A percentile compares a stretch with the other conserved stretches of the same genome.
Evolutionary conservation across 2,329 filamentous ascomycete species (phyloP).

Genomic region (Monilinia aucupariae): DNA sequence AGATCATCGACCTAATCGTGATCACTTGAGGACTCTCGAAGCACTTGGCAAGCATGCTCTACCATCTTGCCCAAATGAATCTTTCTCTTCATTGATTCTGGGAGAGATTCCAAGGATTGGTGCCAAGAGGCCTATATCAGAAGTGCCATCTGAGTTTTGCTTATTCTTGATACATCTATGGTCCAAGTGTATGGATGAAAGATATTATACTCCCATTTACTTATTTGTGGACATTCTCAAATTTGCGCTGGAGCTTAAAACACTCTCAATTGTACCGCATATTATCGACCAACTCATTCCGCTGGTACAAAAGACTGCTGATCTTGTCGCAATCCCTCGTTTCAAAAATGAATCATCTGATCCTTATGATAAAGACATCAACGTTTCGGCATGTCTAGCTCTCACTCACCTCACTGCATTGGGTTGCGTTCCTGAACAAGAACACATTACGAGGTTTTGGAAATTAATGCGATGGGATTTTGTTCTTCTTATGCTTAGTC

Average conservation of each 20-base stretch:
- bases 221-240: conserved; percentile 60
- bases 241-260: conserved; percentile 59
- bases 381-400: conserved; percentile 58
- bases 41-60: conserved; percentile 59
- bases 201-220: conserved; percentile 55
- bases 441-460: conserved; percentile 53
- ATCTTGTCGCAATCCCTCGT: conserved; percentile 45
- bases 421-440: conserved; percentile 45
- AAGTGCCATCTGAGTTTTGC: conserved; percentile 56
- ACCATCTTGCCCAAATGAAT: conserved; percentile 56
- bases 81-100: conserved; percentile 62
- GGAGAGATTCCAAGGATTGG: conserved; percentile 58
- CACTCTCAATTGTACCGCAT: conserved; percentile 51
- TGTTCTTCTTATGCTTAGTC: conserved; percentile 60
- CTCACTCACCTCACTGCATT: conserved; percentile 60
- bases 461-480: conserved; percentile 59
- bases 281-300: conserved; percentile 54
- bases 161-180: conserved; percentile 61
- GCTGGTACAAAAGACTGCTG: conserved; percentile 52
- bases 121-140: conserved; percentile 44
- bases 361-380: conserved; percentile 50
- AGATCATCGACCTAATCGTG: conserved; percentile 37
- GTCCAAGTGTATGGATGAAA: conserved; percentile 60
- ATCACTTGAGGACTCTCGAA: conserved; percentile 61
- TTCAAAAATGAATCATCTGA: conserved; percentile 40